Base-by-base conservation (phyloP, 345 rosid species). In the Eutrema japonicum region DNA sequence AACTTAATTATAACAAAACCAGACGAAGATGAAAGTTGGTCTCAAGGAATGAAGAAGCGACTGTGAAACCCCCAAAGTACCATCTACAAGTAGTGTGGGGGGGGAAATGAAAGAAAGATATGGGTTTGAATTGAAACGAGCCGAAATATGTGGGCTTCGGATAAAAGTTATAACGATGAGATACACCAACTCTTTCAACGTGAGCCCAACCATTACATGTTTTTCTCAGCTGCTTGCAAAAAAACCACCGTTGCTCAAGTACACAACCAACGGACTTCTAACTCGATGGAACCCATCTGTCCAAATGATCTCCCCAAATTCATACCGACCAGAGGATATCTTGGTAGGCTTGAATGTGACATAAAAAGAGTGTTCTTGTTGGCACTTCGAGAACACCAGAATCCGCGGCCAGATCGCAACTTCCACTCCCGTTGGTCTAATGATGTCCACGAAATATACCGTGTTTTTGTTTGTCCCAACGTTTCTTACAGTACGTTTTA, bases 291-390 rank as follows among this genome's bases (percentile, higher is more conserved):
- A 60, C 6, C 89, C 90, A 49, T 90, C 85, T 0, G 86, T 78
- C 94, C 94, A 88, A 9, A 78, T 77, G 3, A 88, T 82, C 76
- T 90, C 88, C 11, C 94, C 94, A 42, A 87, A 90, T 51, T 81
- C 86, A 51, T 78, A 85, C 70, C 92, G 80, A 55, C 84, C 88
- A 35, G 79, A 26, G 3, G 83, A 79, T 53, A n/a, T 74, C 71
- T 82, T 82, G 50, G 67, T 7, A 27, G 90, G 83, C 18, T 60
- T 79, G 14, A 90, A 68, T 0, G 83, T 87, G 51, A 87, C 86
- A 26, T 76, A 82, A n/a, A 82, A 86, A 3, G 86, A 70, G 12
- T 70, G 47, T 68, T 85, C 84, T 2, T 77, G 70, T 70, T 41
- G 70, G 10, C 66, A 68, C n/a, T 40, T 68, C 0, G 89, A 65